Evolutionary conservation across 805 yeast genomes (phyloP).

Genomic region (Wilhelminamyces savonicus): DNA sequence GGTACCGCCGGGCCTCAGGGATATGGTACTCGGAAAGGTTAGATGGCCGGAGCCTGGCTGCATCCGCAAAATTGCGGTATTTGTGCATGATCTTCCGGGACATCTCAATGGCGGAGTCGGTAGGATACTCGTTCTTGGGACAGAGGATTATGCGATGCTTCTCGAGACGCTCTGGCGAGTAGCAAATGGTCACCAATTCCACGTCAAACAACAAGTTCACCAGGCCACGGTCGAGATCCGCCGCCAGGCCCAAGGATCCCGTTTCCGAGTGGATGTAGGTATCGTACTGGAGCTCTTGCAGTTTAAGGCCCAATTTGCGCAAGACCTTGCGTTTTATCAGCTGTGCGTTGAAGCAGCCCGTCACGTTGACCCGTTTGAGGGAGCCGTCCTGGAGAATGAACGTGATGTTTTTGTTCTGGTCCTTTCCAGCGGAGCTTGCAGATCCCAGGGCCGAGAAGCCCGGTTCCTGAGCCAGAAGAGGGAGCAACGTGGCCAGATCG

Average conservation of each 20-base stretch:
- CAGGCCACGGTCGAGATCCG: too few species aligned
- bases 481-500: conserved; percentile 4
- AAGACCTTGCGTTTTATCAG: conserved; percentile 67
- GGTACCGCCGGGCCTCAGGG: conserved; percentile 10
- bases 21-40: conserved; percentile 16
- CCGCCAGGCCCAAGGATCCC: conserved; percentile 4
- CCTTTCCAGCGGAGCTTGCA: conserved; percentile 5
- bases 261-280: conserved; percentile 45
- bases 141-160: conserved; percentile 68
- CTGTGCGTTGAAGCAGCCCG: conserved; percentile 76
- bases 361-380: conserved; percentile 59
- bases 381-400: conserved; percentile 74
- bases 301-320: conserved; percentile 46
- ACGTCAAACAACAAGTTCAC: conserved; percentile 59
- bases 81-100: conserved; percentile 42
- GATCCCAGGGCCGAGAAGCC: too few species aligned
- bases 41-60: neutral
- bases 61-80: conserved; percentile 12
- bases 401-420: conserved; percentile 40
- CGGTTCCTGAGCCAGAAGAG: too few species aligned
- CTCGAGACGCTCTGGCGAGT: conserved; percentile 64
- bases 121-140: conserved; percentile 56
- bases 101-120: conserved; percentile 50
- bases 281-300: conserved; percentile 46
- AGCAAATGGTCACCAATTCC: conserved; percentile 77